Base-by-base conservation (phyloP, 2,329 filamentous ascomycete species). In the Penicillium thymicola region DNA sequence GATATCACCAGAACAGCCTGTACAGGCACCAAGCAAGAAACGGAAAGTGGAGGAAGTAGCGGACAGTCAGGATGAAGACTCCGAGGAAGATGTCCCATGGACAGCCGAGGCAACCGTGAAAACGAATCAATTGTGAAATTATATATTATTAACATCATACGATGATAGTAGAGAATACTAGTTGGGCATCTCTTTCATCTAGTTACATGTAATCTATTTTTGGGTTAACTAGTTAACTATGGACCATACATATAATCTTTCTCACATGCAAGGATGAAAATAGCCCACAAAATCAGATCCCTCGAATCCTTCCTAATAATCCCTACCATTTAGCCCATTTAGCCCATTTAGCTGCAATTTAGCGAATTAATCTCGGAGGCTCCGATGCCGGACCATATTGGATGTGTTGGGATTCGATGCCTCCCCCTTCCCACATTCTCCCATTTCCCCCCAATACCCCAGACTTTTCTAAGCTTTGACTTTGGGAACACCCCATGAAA, bases 51-150 rank as follows among this genome's bases (percentile, higher is more conserved):
- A 72, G 37, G 76, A 79, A 61, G 70, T 78, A 30, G 73, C 73
- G 3, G 75, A 78, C 58, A 78, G 75, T 44, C 75, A 78, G 47
- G 76, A 78, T 36, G 77, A 77, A 34, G 70, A 70, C 25, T 74
- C 72, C 2, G 69, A 71, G 18, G 67, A 64, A 9, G 67, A 64
- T 28, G 21, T 18, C 36, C 66, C 66, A 34, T 73, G 67, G 68
- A 60, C 65, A 30, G 62, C 68, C 21, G 63, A 63, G 38, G 47
- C 38, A 28, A 50, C 40, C 23, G 18, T 55, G 7, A 50, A 51
- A 7, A 32, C 45, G 30, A 50, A 43, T 37, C 2, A 18, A 23
- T 16, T 16, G 14, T 43, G 52, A 54, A 54, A 11, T 37, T 1
- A 30, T 37, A 14, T 18, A 37, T 37, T 27, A 18, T 21, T n/a